A percentile compares a stretch with the other conserved stretches of the same genome.
Evolutionary conservation across 169 alveolate species (phyloP).

Genomic region (Eimeria maxima): DNA sequence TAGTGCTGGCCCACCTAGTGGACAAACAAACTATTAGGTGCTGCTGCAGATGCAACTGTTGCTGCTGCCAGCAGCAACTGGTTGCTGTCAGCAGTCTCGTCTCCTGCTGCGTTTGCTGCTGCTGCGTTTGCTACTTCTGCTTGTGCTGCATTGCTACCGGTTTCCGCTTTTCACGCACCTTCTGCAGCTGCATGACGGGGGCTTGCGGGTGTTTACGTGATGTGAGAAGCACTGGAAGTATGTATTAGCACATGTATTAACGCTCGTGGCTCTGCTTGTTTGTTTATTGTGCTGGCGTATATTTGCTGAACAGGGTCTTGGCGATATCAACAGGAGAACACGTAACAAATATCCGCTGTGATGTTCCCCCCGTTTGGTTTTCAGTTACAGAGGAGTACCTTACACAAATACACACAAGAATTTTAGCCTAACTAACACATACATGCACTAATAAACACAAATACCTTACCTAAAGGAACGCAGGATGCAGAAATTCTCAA

Average conservation of each 20-base stretch:
- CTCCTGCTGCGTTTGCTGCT: background rate
- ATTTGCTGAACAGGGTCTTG: background rate
- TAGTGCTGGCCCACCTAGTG: conserved; percentile 20
- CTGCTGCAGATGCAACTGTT: background rate
- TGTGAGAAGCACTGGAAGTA: background rate
- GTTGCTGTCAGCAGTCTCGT: background rate
- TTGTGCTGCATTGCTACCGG: background rate
- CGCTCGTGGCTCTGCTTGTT: background rate
- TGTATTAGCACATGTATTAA: no score
- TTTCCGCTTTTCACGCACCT: background rate
- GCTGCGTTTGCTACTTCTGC: background rate
- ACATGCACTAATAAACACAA: no score
- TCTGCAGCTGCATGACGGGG: background rate
- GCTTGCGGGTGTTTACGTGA: background rate
- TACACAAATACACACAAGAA: background rate
- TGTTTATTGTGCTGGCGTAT: background rate
- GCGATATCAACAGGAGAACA: background rate
- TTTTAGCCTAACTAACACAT: background rate
- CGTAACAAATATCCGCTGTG: background rate
- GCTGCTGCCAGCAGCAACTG: background rate
- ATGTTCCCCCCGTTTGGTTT: background rate
- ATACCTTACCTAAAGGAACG: no score
- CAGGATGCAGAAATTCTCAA: no score
- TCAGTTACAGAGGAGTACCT: conserved; percentile 7
- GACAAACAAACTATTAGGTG: conserved; percentile 40